A percentile compares a stretch with the other conserved stretches of the same genome.
Conservation (phyloP, 805 yeast genomes). For the Saccharomycopsis fodiens region DNA sequence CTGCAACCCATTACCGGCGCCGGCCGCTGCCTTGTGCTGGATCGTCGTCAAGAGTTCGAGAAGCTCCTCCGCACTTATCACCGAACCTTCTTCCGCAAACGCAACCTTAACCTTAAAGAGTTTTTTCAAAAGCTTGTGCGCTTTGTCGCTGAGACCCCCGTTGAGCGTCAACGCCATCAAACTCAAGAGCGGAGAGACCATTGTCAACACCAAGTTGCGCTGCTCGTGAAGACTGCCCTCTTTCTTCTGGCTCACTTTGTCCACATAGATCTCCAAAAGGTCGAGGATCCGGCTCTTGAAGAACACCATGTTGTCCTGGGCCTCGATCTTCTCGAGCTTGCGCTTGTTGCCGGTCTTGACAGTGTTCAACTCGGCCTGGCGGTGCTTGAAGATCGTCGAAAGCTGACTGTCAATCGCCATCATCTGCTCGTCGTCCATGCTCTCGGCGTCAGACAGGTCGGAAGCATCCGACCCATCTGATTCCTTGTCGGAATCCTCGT, state of each 20-base stretch:
- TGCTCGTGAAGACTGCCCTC: conserved; percentile 20
- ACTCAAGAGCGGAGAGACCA: conserved; percentile 49
- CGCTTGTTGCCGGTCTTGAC: conserved; percentile 56
- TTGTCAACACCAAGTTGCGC: conserved; percentile 31
- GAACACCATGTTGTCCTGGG: conserved; percentile 68
- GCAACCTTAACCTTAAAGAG: conserved; percentile 42
- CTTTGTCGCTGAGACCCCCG: conserved; percentile 61
- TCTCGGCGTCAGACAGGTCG: conserved; percentile 34
- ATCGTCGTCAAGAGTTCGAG: conserved; percentile 30
- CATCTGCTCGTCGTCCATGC: conserved; percentile 60
- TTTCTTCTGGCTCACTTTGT: conserved; percentile 25
- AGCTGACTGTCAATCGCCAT: conserved; percentile 84
- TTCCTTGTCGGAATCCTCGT: conserved; percentile 32
- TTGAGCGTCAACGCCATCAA: conserved; percentile 65
- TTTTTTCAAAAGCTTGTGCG: conserved; percentile 62
- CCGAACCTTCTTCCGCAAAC: conserved; percentile 4
- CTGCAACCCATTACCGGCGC: conserved; percentile 30
- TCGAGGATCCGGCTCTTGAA: conserved; percentile 78
- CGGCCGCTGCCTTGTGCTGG: conserved; percentile 34
- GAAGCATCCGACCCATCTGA: conserved; percentile 34
- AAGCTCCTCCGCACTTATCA: conserved; percentile 20
- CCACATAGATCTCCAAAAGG: conserved; percentile 56
- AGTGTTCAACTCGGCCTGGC: conserved; percentile 54
- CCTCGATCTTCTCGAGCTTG: conserved; percentile 67
- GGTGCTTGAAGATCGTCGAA: conserved; percentile 75